phyloP scores from a whole-genome alignment of 352 stramenopile species.

The Pelagophyceae sp. region DNA sequence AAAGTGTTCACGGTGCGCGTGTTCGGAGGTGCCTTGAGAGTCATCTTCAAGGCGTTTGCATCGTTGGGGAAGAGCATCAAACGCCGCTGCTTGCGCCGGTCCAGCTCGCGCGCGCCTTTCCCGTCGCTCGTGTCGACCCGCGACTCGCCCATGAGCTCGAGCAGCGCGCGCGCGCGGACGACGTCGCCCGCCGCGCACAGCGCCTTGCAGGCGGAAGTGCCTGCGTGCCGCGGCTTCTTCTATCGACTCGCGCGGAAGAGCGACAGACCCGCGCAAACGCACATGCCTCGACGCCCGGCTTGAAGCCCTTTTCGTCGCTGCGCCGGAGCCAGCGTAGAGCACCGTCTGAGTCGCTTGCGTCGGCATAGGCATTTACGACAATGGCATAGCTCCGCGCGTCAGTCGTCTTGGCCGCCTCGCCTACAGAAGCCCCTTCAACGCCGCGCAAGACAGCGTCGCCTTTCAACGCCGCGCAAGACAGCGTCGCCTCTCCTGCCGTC shows the following conservation, averaged over 20 bases:
- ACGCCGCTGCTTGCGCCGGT: background rate
- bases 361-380: background rate
- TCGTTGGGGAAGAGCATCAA: background rate
- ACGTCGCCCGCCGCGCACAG: background rate
- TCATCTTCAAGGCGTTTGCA: background rate
- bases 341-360: background rate
- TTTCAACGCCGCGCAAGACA: too few species aligned
- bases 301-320: background rate
- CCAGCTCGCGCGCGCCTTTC: background rate
- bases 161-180: background rate
- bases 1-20: constrained; percentile 32
- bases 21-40: constrained; percentile 20
- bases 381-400: background rate
- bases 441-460: too few species aligned
- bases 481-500: too few species aligned
- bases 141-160: background rate
- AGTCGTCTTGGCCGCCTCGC: background rate
- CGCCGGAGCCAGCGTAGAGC: background rate
- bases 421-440: too few species aligned
- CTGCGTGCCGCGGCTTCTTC: background rate
- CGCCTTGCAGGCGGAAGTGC: background rate
- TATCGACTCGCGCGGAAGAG: too few species aligned
- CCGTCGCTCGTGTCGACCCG: background rate
- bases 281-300: background rate
- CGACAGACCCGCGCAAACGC: background rate